Evolutionary conservation across 1,284 basidiomycete genomes (phyloP), one percentile per base, ranked within the genome.

Genomic region (Singerocomus inundabilis): DNA sequence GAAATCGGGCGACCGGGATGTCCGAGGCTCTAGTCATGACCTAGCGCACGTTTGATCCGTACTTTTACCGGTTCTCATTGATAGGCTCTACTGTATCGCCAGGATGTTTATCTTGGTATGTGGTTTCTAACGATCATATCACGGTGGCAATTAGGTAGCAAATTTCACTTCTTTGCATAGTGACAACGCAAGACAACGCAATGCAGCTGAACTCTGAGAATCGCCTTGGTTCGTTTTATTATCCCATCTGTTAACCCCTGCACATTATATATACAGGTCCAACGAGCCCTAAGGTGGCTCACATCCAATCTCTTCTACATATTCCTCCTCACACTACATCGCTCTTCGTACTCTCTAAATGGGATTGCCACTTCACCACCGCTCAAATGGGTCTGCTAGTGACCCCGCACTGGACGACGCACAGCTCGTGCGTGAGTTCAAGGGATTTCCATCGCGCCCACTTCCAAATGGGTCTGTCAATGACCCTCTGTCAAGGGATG

Each of bases 301-400:
- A 31, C 42, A 26, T 38, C 39, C 0, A 29, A 37, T 24, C 33
- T 11, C 29, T 13, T 26, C 37, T n/a, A 21, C 21, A 2, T 21
- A 34, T 12, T 0, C 26, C 33, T 6, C 5, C 58, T 39, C 43
- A 7, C 48, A 24, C 30, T 16, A 36, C 40, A n/a, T n/a, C 11
- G 30, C 16, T 49, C 13, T 26, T 21, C 21, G 21, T 21, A 21
- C 21, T 21, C 21, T 21, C 21, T 4, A 4, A 25, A 73, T 75
- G 72, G 66, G 67, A 44, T 51, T 67, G 18, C 52, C 64, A 5
- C 61, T 70, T 37, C 64, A 67, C 6, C 67, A 71, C 32, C 66
- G 62, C 55, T 58, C 63, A 39, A 49, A 62, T 15, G 55, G 61
- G 30, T 38, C 46, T 34, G 38, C 41, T 43, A 24, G 34, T 49